Evolutionary conservation across 495 filamentous ascomycete genomes (phyloP), one percentile per base, ranked within the genome.

Genomic region (Jackrogersella multiformis): DNA sequence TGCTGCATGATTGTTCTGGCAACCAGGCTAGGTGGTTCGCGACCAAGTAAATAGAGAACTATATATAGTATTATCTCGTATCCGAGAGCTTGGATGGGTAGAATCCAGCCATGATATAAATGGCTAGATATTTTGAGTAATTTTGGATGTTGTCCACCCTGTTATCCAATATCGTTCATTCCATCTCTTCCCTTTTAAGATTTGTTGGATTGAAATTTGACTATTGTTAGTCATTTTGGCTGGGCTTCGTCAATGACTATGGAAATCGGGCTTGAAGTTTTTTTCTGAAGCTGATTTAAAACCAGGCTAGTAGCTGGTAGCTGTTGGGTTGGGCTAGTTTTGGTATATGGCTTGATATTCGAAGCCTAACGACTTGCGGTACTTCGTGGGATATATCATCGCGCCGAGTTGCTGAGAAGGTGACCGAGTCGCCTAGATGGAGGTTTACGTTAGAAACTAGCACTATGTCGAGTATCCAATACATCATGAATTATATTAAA

Each of bases 1-100:
- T 64, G 72, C 66, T 39, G 57, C 48, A 64, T 80, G 44, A 76
- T 30, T 13, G 15, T 46, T 46, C 16, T 18, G 1, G 12, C 30
- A 68, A 18, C 28, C 12, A 52, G n/a, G 16, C 3, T 44, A 18
- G n/a, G n/a, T n/a, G n/a, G n/a, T 24, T 36, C 28, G 51, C 15
- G 24, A 32, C 24, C 24, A 49, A 4, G 2, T 32, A 7, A 49
- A 30, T 55, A 12, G 20, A 39, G 3, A 34, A 18, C 16, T 10
- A 30, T 15, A 18, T 10, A 30, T 15, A 18, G 3, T 28, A 46
- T 55, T 9, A 2, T 30, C 3, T 12, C 26, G 23, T 23, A 7
- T 12, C 4, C 9, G 28, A 34, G 15, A 49, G 2, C 10, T 30
- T 39, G 16, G 30, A 36, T 18, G 12, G 6, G 13, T 60, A 35